These are phyloP conservation scores for Mycena epipterygia DNA, from an alignment of 768 basidiomycete species.

Conservation along the genomic window DNA sequence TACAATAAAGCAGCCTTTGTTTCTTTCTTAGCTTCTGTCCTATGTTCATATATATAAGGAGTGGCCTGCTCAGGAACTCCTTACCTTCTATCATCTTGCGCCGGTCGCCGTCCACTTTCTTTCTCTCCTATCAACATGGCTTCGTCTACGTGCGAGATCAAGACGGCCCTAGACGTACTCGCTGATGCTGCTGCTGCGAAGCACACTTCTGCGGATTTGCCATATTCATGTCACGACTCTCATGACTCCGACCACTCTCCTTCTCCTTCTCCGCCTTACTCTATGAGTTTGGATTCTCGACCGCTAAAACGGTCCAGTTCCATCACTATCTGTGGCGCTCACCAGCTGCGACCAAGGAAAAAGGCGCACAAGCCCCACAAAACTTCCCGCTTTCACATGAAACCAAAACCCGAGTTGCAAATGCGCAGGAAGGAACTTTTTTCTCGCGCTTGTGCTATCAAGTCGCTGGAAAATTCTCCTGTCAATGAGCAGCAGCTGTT, in stretches of 20 bases:
- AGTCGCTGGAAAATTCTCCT: slow-evolving; percentile 58
- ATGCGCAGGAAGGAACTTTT: slow-evolving; percentile 33
- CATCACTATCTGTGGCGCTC: background rate
- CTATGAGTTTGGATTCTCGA: background rate
- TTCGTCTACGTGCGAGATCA: background rate
- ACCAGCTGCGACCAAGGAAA: slow-evolving; percentile 28
- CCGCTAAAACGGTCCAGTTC: background rate
- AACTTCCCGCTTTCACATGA: slow-evolving; percentile 24
- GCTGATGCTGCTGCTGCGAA: slow-evolving; percentile 28
- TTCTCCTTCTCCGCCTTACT: slow-evolving; percentile 4
- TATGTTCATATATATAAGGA: slow-evolving; percentile 22
- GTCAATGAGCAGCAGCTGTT: slow-evolving; percentile 68
- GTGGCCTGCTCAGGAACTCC: slow-evolving; percentile 7
- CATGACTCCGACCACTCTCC: slow-evolving; percentile 17
- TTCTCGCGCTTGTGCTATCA: slow-evolving; percentile 32
- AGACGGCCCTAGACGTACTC: slow-evolving; percentile 26
- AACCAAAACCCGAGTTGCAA: slow-evolving; percentile 33
- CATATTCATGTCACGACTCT: slow-evolving; percentile 24
- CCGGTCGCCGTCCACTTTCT: slow-evolving; percentile 28
- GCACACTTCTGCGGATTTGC: too few species aligned
- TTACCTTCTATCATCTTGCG: slow-evolving; percentile 15
- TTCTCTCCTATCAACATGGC: slow-evolving; percentile 8
- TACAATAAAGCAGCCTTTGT: slow-evolving; percentile 31
- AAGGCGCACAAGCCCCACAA: slow-evolving; percentile 27
- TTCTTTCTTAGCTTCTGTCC: background rate